A percentile compares a stretch with the other conserved stretches of the same genome.
phyloP scores from a whole-genome alignment of 148 eudicot genomes.

The Rhododendron molle region DNA sequence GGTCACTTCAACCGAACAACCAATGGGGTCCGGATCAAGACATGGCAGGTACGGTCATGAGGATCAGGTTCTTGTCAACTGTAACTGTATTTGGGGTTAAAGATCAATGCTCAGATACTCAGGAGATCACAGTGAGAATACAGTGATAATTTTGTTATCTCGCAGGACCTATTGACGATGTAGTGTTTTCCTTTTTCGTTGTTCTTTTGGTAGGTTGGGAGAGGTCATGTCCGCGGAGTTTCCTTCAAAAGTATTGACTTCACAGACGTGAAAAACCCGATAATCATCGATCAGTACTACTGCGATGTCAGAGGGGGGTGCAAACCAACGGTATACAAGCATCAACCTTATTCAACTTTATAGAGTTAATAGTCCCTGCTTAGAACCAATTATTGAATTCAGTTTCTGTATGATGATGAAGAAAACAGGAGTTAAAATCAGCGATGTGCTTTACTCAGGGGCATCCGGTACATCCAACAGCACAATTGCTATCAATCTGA shows the following conservation, averaged over 20 bases:
- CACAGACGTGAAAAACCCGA: conserved; percentile 15
- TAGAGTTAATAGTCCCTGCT: background rate
- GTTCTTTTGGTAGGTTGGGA: conserved; percentile 13
- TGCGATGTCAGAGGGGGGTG: conserved; percentile 11
- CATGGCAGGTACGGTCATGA: conserved; percentile 20
- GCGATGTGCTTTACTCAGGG: conserved; percentile 10
- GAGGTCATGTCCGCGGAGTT: conserved; percentile 18
- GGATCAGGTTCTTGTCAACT: background rate
- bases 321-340: conserved; percentile 11
- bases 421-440: conserved; percentile 15
- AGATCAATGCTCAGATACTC: background rate
- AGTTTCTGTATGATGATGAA: background rate
- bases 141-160: background rate
- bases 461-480: conserved; percentile 11
- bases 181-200: background rate
- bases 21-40: conserved; percentile 24
- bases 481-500: conserved; percentile 20
- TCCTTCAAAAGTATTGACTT: conserved; percentile 9
- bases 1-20: conserved; percentile 12
- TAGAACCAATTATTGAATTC: background rate
- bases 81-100: background rate
- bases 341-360: background rate
- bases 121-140: background rate
- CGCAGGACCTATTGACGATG: background rate
- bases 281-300: conserved; percentile 21